These are phyloP conservation scores for Neonectria ditissima DNA, from an alignment of 2,329 filamentous ascomycete species.

Conservation along the genomic window DNA sequence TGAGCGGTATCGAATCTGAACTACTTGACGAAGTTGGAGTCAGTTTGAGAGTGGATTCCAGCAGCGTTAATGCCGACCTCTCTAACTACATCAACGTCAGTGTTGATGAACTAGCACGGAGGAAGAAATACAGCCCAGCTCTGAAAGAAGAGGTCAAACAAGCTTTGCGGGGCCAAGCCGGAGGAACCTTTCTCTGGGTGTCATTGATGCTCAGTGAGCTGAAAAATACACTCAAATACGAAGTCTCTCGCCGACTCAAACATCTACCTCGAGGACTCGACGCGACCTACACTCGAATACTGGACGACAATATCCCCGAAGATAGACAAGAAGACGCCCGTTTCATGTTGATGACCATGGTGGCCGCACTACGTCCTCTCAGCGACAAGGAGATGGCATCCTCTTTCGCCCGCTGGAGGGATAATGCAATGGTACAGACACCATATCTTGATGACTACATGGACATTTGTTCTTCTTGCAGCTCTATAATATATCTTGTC, in stretches of 20 bases:
- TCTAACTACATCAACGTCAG: background rate
- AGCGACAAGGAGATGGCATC: background rate
- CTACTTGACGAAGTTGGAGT: background rate
- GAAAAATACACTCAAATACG: background rate
- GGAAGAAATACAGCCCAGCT: background rate
- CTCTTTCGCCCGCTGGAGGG: background rate
- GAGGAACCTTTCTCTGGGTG: constrained; percentile 7
- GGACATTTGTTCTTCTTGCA: background rate
- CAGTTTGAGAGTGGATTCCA: constrained; percentile 2
- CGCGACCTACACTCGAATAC: background rate
- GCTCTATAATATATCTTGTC: background rate
- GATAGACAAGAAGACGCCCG: background rate
- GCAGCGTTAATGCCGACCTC: background rate
- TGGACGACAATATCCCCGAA: background rate
- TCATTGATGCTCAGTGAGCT: background rate
- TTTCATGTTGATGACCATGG: background rate
- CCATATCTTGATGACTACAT: background rate
- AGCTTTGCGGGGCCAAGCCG: background rate
- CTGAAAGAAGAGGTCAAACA: background rate
- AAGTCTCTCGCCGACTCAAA: background rate
- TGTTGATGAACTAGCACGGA: constrained; percentile 4
- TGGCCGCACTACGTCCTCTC: background rate
- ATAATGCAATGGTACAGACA: background rate
- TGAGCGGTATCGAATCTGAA: background rate
- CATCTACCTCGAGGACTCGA: background rate